A percentile compares a stretch with the other conserved stretches of the same genome.
Conservation (phyloP, 495 filamentous ascomycete species). For the Penicillium simplicissimum region DNA sequence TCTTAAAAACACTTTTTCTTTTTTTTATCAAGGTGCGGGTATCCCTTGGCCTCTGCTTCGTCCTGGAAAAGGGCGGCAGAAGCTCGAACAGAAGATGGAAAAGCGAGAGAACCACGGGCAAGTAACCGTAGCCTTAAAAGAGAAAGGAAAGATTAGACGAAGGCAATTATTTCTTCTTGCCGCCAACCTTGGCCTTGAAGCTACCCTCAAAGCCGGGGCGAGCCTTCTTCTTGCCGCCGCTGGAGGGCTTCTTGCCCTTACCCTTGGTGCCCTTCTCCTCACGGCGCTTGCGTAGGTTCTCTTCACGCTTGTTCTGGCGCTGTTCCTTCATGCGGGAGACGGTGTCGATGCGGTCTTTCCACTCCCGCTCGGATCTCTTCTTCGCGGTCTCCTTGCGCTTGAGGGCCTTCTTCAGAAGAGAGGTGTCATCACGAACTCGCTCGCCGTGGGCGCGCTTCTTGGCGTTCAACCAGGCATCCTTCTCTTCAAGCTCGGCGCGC, state of each 20-base stretch:
- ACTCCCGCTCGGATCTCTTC: conserved; percentile 86
- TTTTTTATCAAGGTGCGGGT: conserved; percentile 28
- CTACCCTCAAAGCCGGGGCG: conserved; percentile 92
- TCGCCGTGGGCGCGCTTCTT: conserved; percentile 87
- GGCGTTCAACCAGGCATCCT: conserved; percentile 91
- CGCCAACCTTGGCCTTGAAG: conserved; percentile 62
- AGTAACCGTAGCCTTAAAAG: not conserved
- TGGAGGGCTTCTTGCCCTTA: conserved; percentile 56
- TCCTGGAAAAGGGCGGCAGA: not conserved
- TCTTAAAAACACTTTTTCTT: conserved; percentile 34
- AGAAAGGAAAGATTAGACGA: conserved; percentile 31
- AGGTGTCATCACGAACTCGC: conserved; percentile 83
- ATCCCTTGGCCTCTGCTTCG: conserved; percentile 10
- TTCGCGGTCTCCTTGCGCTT: conserved; percentile 90
- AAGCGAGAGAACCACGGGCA: conserved; percentile 37
- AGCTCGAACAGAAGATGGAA: conserved; percentile 30
- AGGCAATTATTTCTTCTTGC: conserved; percentile 44
- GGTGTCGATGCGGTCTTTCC: conserved; percentile 77
- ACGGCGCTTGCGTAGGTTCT: conserved; percentile 79
- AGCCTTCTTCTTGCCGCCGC: conserved; percentile 60
- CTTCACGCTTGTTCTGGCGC: conserved; percentile 83
- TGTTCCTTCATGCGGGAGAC: conserved; percentile 75
- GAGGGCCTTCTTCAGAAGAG: conserved; percentile 88
- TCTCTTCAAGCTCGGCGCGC: conserved; percentile 82
- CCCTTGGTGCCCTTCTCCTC: conserved; percentile 71